Conservation (phyloP, 208 protist species). For the Trypanosoma theileri region DNA sequence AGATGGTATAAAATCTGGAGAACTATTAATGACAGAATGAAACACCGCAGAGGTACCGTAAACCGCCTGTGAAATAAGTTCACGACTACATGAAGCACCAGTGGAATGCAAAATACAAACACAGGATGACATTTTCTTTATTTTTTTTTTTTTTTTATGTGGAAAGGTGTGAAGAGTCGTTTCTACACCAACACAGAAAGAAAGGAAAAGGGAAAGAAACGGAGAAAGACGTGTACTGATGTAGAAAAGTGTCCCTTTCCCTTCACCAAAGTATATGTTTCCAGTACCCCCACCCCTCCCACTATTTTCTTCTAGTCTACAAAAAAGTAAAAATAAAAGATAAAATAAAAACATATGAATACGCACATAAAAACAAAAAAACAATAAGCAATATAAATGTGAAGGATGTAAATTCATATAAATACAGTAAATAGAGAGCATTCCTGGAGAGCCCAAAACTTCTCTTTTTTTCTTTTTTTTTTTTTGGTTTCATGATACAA, state of each 20-base stretch:
- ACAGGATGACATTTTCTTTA: slow-evolving; percentile 38
- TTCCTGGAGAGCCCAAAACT: too few species aligned
- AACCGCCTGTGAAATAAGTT: slow-evolving; percentile 51
- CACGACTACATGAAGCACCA: slow-evolving; percentile 37
- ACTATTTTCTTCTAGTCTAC: background rate
- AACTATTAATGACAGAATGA: slow-evolving; percentile 29
- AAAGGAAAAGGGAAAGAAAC: too few species aligned
- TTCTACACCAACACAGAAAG: too few species aligned
- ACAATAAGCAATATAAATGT: background rate
- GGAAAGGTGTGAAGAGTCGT: too few species aligned
- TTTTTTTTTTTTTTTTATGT: slow-evolving; percentile 1
- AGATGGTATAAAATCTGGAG: slow-evolving; percentile 66
- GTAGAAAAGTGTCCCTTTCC: background rate
- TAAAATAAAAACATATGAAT: background rate
- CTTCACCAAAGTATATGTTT: background rate
- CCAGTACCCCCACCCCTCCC: background rate
- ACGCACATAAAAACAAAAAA: slow-evolving; percentile 20
- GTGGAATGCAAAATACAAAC: slow-evolving; percentile 74
- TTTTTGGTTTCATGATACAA: too few species aligned
- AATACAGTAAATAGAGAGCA: too few species aligned
- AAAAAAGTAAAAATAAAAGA: background rate
- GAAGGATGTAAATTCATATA: too few species aligned
- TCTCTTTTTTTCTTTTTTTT: slow-evolving; percentile 2
- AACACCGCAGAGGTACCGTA: slow-evolving; percentile 52
- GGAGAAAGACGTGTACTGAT: too few species aligned